Conservation (phyloP, 2,329 filamentous ascomycete species). For the Diaporthe ampelina region DNA sequence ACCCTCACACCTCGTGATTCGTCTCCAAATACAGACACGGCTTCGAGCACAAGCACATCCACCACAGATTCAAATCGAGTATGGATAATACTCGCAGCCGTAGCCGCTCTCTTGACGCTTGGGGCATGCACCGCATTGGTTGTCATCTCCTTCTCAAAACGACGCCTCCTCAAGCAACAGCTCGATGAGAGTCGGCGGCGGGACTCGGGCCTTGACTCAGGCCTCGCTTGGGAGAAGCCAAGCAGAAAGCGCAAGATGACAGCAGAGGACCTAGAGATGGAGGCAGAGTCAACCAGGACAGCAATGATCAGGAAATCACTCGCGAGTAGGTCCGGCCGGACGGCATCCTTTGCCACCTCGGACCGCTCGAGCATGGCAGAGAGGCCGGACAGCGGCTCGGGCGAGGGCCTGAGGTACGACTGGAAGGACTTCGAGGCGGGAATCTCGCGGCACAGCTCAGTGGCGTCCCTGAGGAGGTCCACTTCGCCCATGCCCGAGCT, state of each 20-base stretch:
- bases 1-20: background rate
- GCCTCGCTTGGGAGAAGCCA: constrained; percentile 44
- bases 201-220: constrained; percentile 49
- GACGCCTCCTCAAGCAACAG: constrained; percentile 34
- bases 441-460: constrained; percentile 43
- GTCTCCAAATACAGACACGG: background rate
- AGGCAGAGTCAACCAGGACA: constrained; percentile 55
- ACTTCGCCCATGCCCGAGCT: constrained; percentile 28
- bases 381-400: constrained; percentile 36
- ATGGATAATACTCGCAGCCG: constrained; percentile 49
- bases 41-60: constrained; percentile 48
- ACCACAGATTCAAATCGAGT: constrained; percentile 34
- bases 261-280: constrained; percentile 45
- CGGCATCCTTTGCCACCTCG: constrained; percentile 31
- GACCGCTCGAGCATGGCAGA: constrained; percentile 22
- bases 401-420: constrained; percentile 49
- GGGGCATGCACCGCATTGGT: constrained; percentile 44
- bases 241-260: constrained; percentile 48
- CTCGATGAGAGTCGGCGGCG: constrained; percentile 45
- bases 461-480: constrained; percentile 12
- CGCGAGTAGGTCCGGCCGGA: constrained; percentile 45
- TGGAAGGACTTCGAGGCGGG: constrained; percentile 57
- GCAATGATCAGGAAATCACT: constrained; percentile 62
- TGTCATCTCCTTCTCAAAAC: constrained; percentile 42
- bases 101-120: constrained; percentile 47